A percentile compares a stretch with the other conserved stretches of the same genome.
These are phyloP conservation scores for Brettanomyces sp. DNA, from an alignment of 805 yeast genomes.

Conservation along the genomic window DNA sequence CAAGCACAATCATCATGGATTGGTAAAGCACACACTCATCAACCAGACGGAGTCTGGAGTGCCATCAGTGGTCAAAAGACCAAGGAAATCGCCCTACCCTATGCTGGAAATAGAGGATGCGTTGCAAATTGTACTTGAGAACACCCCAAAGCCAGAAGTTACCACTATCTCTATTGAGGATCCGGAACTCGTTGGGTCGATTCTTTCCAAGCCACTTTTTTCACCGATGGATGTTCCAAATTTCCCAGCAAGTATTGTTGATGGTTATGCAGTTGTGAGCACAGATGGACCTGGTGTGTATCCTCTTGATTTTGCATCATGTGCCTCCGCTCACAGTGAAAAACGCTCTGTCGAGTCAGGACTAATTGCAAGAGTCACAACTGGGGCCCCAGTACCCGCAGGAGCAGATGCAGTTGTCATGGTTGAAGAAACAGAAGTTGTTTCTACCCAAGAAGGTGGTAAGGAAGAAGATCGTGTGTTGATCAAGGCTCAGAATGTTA, in stretches of 20 bases:
- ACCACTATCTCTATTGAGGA: conserved; percentile 20
- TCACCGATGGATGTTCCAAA: conserved; percentile 35
- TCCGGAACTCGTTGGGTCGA: conserved; percentile 24
- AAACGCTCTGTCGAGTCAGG: conserved; percentile 17
- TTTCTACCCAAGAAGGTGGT: conserved; percentile 26
- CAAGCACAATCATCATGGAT: conserved; percentile 18
- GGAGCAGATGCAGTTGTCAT: conserved; percentile 46
- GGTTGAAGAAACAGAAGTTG: conserved; percentile 41
- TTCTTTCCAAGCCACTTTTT: conserved; percentile 32
- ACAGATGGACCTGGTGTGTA: conserved; percentile 37
- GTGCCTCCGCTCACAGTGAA: conserved; percentile 27
- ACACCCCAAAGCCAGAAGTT: conserved; percentile 24
- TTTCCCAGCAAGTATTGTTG: conserved; percentile 47
- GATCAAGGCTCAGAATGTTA: conserved; percentile 31
- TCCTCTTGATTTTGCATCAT: conserved; percentile 32
- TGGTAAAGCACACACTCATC: conserved; percentile 28
- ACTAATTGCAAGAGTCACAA: conserved; percentile 37
- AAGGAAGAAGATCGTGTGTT: conserved; percentile 32
- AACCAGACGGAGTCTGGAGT: conserved; percentile 22
- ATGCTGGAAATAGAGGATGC: conserved; percentile 37
- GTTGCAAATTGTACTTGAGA: conserved; percentile 20
- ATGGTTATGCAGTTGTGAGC: conserved; percentile 43
- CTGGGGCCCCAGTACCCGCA: conserved; percentile 49
- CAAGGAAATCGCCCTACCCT: conserved; percentile 40
- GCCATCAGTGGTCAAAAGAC: conserved; percentile 26